Base-by-base conservation (phyloP, 1,284 basidiomycete species). In the Ganoderma multipileum region DNA sequence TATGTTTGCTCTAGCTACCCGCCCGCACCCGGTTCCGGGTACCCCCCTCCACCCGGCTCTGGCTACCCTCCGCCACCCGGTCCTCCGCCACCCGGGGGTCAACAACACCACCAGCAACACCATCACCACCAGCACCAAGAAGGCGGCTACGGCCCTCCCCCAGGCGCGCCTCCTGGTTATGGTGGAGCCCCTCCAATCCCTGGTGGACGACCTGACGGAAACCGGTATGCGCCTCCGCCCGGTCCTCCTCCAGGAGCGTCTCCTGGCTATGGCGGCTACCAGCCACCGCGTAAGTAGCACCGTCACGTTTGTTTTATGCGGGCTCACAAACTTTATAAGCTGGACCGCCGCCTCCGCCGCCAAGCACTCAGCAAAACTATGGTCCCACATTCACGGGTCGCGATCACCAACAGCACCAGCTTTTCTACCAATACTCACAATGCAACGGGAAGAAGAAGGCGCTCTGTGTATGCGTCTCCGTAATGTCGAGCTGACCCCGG, bases 371-470 rank as follows among this genome's bases (percentile, higher is more conserved):
- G 54, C 94, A 95, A 77, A 79, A 85, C 72, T 95, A 92, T 74
- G 91, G 92, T 0, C 89, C 90, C 12, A 86, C 87, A 66, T 83
- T 87, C 66, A 83, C 90, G 76, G 84, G 81, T 41, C 74, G 83
- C 1, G 81, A 87, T 50, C 83, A 89, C 55, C 83, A 84, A 52
- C 77, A 79, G 63, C 83, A 85, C 59, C 84, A 86, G 71, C 82
- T 83, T 12, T 80, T 68, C 69, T 96, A 94, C 83, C 90, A 95
- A 77, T 96, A 96, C 76, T 96, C 94, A 2, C 92, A 93, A 75
- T 96, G 94, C 77, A 94, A 80, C 39, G 92, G 94, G 33, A 91
- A 84, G 81, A 92, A 88, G 81, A 95, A 92, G 79, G 94, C 93
- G 0, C 85, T 96, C 18, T 91, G 90, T 65, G 92, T 94, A 80